A percentile compares a stretch with the other conserved stretches of the same genome.
Evolutionary conservation across 352 stramenopile genomes (phyloP).

Genomic region (Pythium volutum): DNA sequence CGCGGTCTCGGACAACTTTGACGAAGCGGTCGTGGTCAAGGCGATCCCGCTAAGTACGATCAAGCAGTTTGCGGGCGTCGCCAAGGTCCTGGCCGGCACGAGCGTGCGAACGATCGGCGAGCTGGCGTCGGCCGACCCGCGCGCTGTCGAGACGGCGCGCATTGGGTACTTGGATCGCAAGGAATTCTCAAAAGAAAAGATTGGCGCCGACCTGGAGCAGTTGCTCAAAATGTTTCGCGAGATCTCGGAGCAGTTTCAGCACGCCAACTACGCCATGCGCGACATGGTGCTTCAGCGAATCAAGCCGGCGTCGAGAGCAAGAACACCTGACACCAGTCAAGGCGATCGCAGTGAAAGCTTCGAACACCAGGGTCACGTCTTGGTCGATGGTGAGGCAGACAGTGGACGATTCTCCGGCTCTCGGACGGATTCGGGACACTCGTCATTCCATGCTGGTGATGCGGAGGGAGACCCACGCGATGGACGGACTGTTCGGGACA

Average conservation of each 20-base stretch:
- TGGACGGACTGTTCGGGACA: too few species aligned
- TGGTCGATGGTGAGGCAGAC: not conserved
- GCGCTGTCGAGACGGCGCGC: slow-evolving; percentile 50
- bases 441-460: too few species aligned
- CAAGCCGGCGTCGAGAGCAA: not conserved
- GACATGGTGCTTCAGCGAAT: slow-evolving; percentile 23
- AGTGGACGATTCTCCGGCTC: not conserved
- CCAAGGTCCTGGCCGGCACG: slow-evolving; percentile 43
- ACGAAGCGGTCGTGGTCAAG: slow-evolving; percentile 70
- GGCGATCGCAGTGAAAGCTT: too few species aligned
- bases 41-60: slow-evolving; percentile 71
- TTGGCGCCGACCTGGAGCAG: slow-evolving; percentile 54
- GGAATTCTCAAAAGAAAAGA: slow-evolving; percentile 43
- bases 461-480: too few species aligned
- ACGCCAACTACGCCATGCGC: slow-evolving; percentile 41
- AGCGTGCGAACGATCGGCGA: slow-evolving; percentile 66
- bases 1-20: slow-evolving; percentile 70
- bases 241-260: slow-evolving; percentile 53
- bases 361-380: too few species aligned
- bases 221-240: slow-evolving; percentile 60
- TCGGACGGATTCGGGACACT: too few species aligned
- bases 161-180: slow-evolving; percentile 48
- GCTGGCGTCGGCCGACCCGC: slow-evolving; percentile 49
- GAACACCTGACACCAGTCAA: too few species aligned
- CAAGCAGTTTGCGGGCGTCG: slow-evolving; percentile 56